Evolutionary conservation across 2,329 filamentous ascomycete species (phyloP).

Genomic region (Botrytis squamosa): DNA sequence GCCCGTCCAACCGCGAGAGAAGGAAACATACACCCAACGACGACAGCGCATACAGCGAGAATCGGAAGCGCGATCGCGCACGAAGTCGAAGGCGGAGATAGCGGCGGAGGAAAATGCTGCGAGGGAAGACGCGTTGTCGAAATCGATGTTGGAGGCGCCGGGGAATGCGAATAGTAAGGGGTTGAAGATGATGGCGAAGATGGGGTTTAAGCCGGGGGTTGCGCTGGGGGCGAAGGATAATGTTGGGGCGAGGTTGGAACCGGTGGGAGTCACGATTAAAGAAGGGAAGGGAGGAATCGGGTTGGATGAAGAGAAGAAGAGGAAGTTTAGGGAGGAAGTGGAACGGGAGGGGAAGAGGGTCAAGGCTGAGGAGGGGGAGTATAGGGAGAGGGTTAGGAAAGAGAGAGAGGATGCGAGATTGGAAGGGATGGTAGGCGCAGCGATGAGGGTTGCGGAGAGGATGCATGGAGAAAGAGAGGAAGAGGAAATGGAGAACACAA

Average conservation of each 20-base stretch:
- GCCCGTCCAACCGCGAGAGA: conserved; percentile 46
- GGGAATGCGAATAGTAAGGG: conserved; percentile 72
- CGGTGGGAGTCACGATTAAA: conserved; percentile 73
- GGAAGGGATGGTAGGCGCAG: conserved; percentile 70
- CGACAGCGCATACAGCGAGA: conserved; percentile 49
- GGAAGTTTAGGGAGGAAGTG: conserved; percentile 65
- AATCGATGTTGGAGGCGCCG: conserved; percentile 63
- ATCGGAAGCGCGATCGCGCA: conserved; percentile 64
- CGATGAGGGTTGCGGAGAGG: conserved; percentile 85
- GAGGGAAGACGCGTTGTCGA: conserved; percentile 73
- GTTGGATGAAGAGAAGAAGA: conserved; percentile 77
- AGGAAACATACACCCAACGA: conserved; percentile 63
- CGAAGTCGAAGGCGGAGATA: conserved; percentile 80
- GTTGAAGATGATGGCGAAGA: conserved; percentile 92
- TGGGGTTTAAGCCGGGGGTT: conserved; percentile 80
- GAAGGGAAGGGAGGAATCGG: conserved; percentile 82
- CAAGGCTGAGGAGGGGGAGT: conserved; percentile 57
- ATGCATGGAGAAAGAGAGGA: conserved; percentile 70
- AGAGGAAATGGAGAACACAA: conserved; percentile 33
- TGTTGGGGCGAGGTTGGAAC: conserved; percentile 56
- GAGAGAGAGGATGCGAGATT: conserved; percentile 67
- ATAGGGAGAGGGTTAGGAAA: conserved; percentile 58
- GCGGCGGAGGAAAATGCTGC: conserved; percentile 70
- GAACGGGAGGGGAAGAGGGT: conserved; percentile 57
- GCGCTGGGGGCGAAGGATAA: conserved; percentile 65